Conservation (phyloP, 2,329 filamentous ascomycete genomes). For the Aspergillus sp. region DNA sequence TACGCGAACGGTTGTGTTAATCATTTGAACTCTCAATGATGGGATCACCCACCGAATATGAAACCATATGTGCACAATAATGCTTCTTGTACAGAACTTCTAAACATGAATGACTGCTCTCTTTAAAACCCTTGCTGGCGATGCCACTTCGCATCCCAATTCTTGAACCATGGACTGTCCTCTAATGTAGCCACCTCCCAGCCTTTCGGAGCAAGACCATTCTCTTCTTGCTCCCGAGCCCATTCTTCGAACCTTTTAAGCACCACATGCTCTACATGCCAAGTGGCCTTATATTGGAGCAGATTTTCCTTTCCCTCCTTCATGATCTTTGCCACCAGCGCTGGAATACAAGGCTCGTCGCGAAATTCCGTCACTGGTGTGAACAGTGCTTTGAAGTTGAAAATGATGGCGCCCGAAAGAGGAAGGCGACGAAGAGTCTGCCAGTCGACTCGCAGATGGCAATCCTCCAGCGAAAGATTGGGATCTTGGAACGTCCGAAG, state of each 20-base stretch:
- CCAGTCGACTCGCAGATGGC: slow-evolving; percentile 79
- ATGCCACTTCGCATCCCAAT: slow-evolving; percentile 76
- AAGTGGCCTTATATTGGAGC: slow-evolving; percentile 79
- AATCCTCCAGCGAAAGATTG: slow-evolving; percentile 56
- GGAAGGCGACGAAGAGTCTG: slow-evolving; percentile 80
- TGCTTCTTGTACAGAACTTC: not conserved
- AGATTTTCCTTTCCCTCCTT: slow-evolving; percentile 67
- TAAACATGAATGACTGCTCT: not conserved
- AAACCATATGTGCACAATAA: slow-evolving; percentile 2
- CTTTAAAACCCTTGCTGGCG: slow-evolving; percentile 59
- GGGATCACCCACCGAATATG: not conserved
- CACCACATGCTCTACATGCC: slow-evolving; percentile 73
- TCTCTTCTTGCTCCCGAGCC: slow-evolving; percentile 64
- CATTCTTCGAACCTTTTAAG: slow-evolving; percentile 65
- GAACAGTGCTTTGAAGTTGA: slow-evolving; percentile 88
- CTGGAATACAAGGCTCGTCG: slow-evolving; percentile 72
- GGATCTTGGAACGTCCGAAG: slow-evolving; percentile 60
- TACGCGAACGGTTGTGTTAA: not conserved
- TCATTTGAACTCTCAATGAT: not conserved
- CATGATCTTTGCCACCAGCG: slow-evolving; percentile 67
- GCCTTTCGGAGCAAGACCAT: slow-evolving; percentile 57
- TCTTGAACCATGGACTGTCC: slow-evolving; percentile 73
- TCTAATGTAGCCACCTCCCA: slow-evolving; percentile 71
- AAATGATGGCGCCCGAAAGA: slow-evolving; percentile 71
- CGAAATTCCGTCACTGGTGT: slow-evolving; percentile 70